Evolutionary conservation across 2,329 filamentous ascomycete species (phyloP).

Genomic region (Penicillium sclerotigenum): DNA sequence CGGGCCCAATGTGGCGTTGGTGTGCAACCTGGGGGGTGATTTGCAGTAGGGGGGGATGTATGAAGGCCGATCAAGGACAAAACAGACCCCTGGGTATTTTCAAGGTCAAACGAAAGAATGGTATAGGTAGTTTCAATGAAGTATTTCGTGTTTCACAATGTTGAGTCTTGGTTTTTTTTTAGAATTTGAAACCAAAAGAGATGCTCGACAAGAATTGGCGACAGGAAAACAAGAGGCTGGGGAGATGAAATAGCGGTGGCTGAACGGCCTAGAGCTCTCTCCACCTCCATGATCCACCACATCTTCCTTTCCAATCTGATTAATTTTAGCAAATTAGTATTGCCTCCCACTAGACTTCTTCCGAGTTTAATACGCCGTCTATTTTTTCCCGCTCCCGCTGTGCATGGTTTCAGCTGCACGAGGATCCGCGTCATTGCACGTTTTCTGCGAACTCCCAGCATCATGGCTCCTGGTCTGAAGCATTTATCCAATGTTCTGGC

Average conservation of each 20-base stretch:
- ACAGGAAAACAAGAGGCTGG: conserved; percentile 27
- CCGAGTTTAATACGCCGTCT: not conserved
- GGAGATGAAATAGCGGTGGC: conserved; percentile 34
- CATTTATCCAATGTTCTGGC: conserved; percentile 46
- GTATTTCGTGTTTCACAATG: not conserved
- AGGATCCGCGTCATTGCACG: conserved; percentile 13
- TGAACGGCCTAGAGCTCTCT: conserved; percentile 24
- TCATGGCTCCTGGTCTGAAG: conserved; percentile 32
- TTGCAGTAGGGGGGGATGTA: conserved; percentile 1
- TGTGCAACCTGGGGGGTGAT: conserved; percentile 14
- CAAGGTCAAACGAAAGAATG: not conserved
- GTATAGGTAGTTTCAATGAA: not conserved
- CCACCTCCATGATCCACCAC: conserved; percentile 23
- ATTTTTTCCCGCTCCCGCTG: conserved; percentile 6
- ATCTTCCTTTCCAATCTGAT: conserved; percentile 13
- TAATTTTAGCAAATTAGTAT: not conserved
- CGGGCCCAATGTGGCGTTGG: conserved; percentile 15
- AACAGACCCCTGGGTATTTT: not conserved
- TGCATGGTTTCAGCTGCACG: conserved; percentile 11
- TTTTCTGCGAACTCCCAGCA: conserved; percentile 9
- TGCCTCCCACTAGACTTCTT: conserved; percentile 3
- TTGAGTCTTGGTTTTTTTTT: conserved; percentile 2
- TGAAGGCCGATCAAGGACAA: not conserved
- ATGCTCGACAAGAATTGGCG: not conserved
- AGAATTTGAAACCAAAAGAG: not conserved